These are phyloP conservation scores for Wickerhamiella kurtzmanii DNA, from an alignment of 805 yeast species.

Conservation along the genomic window DNA sequence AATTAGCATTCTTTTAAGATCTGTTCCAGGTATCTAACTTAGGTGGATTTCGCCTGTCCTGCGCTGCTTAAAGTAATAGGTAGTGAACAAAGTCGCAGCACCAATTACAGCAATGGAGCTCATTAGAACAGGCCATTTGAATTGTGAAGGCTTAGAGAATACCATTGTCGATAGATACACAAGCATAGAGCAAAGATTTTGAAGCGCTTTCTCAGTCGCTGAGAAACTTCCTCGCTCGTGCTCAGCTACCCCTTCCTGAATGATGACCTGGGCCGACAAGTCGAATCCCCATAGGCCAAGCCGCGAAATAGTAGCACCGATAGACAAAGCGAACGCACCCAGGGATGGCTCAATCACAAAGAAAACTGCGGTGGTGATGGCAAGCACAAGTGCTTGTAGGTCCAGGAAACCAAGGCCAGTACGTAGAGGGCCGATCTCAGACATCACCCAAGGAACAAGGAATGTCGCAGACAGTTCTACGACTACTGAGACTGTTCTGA, in stretches of 20 bases:
- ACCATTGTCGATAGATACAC: constrained; percentile 12
- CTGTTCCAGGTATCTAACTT: not conserved
- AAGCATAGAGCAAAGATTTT: constrained; percentile 11
- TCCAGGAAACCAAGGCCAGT: constrained; percentile 24
- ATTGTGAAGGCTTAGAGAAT: constrained; percentile 9
- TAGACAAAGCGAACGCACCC: constrained; percentile 14
- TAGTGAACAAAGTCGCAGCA: constrained; percentile 4
- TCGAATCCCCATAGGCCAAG: constrained; percentile 34
- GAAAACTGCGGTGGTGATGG: constrained; percentile 17
- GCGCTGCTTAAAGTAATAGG: not conserved
- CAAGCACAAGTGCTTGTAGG: constrained; percentile 23
- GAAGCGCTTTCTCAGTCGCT: constrained; percentile 15
- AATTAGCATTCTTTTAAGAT: too few species aligned
- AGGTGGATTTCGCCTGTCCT: not conserved
- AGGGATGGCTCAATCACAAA: not conserved
- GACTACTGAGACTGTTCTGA: constrained; percentile 25
- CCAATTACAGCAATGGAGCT: constrained; percentile 8
- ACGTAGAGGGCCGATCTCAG: constrained; percentile 20
- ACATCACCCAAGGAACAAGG: constrained; percentile 23
- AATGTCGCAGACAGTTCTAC: constrained; percentile 27
- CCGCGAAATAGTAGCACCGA: constrained; percentile 25
- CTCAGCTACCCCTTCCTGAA: constrained; percentile 27
- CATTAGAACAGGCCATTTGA: constrained; percentile 9
- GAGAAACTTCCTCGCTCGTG: constrained; percentile 26
- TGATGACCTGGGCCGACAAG: constrained; percentile 25